These are phyloP conservation scores for Aureobasidium subglaciale DNA, from an alignment of 2,329 filamentous ascomycete species.

Conservation along the genomic window DNA sequence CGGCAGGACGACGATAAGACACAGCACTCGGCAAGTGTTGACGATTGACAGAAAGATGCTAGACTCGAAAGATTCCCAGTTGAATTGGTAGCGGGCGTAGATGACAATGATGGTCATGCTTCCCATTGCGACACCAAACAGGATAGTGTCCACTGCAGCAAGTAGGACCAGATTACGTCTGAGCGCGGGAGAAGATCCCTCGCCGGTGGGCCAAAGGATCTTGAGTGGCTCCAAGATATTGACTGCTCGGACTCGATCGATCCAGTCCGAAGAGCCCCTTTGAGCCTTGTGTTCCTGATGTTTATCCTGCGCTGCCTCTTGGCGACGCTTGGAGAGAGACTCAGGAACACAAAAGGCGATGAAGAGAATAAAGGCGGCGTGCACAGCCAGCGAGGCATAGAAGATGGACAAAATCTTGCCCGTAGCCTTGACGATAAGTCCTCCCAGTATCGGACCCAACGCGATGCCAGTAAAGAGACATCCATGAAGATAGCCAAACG, in stretches of 20 bases:
- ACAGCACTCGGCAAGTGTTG: conserved; percentile 67
- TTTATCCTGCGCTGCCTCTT: conserved; percentile 63
- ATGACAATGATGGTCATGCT: conserved; percentile 73
- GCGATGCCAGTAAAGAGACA: conserved; percentile 86
- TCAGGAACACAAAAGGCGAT: conserved; percentile 71
- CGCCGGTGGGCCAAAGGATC: conserved; percentile 67
- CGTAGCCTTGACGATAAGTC: conserved; percentile 69
- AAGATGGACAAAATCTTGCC: conserved; percentile 75
- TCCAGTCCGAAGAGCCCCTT: conserved; percentile 34
- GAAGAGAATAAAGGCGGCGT: conserved; percentile 66
- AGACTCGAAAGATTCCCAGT: conserved; percentile 75
- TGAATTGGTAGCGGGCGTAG: conserved; percentile 73
- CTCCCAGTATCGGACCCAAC: conserved; percentile 73
- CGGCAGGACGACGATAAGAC: conserved; percentile 69
- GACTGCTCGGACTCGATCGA: conserved; percentile 37
- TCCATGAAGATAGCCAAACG: conserved; percentile 84
- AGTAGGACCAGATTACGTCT: conserved; percentile 78
- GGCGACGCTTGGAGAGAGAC: conserved; percentile 68
- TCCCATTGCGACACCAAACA: conserved; percentile 77
- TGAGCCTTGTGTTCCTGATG: conserved; percentile 39
- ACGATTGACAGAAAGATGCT: conserved; percentile 75
- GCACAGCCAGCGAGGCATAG: conserved; percentile 68
- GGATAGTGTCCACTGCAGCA: conserved; percentile 70
- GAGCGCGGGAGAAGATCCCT: conserved; percentile 52
- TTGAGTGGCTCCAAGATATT: conserved; percentile 73